Percentiles rank a stretch among this genome's conserved stretches.
These are phyloP conservation scores for Trypanosoma melophagium DNA, from an alignment of 208 protist genomes.

Conservation along the genomic window DNA sequence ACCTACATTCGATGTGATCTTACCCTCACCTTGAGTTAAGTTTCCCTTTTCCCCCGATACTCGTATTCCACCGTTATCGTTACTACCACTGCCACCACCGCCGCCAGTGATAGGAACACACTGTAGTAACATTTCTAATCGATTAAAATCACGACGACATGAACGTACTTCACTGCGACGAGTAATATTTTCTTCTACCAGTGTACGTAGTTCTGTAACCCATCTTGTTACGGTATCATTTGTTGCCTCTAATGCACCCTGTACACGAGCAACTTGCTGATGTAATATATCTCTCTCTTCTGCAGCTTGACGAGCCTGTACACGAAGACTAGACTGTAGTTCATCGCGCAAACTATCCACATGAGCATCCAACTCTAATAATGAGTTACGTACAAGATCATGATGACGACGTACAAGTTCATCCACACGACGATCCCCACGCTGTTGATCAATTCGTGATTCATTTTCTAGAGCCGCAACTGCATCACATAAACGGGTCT, in stretches of 20 bases:
- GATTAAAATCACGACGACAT: conserved; percentile 74
- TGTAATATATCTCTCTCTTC: conserved; percentile 40
- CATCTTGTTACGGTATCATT: conserved; percentile 37
- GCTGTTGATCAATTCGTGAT: conserved; percentile 34
- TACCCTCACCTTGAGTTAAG: neutral
- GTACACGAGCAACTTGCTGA: conserved; percentile 45
- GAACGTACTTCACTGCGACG: conserved; percentile 50
- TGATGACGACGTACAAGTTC: conserved; percentile 50
- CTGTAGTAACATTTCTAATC: conserved; percentile 66
- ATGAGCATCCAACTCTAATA: conserved; percentile 39
- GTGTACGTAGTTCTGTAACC: conserved; percentile 35
- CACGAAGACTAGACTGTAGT: conserved; percentile 26
- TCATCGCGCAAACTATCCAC: conserved; percentile 43
- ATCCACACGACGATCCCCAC: conserved; percentile 48
- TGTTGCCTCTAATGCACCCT: conserved; percentile 47
- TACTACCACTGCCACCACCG: neutral
- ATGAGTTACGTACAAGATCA: conserved; percentile 40
- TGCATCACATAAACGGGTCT: conserved; percentile 42
- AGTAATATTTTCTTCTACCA: conserved; percentile 57
- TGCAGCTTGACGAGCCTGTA: conserved; percentile 22
- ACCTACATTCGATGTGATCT: neutral
- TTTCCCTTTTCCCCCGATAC: neutral
- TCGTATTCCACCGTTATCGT: neutral
- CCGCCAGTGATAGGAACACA: neutral
- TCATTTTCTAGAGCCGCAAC: conserved; percentile 32